A percentile compares a stretch with the other conserved stretches of the same genome.
phyloP scores from a whole-genome alignment of 2,329 filamentous ascomycete species.

The Akanthomyces lecanii region DNA sequence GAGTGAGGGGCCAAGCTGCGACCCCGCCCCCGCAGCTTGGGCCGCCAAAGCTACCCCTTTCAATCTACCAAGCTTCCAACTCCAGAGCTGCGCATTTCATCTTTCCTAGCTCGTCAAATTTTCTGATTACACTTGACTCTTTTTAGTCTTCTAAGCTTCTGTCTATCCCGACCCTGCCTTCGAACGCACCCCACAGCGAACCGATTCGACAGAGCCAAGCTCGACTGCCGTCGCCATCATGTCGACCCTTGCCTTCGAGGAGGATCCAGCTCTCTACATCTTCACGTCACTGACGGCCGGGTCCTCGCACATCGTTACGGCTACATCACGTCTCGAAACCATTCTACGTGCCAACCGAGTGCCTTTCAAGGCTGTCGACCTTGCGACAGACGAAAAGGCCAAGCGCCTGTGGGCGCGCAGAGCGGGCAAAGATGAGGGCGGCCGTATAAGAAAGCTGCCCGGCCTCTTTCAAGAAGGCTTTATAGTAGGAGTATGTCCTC shows the following conservation, averaged over 20 bases:
- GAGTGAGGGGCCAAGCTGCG: not conserved
- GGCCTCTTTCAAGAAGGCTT: constrained; percentile 82
- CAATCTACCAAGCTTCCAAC: constrained; percentile 3
- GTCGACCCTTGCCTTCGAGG: constrained; percentile 44
- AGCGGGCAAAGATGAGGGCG: constrained; percentile 63
- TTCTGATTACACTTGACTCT: not conserved
- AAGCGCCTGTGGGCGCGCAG: constrained; percentile 84
- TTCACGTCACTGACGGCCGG: constrained; percentile 95
- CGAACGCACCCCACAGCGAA: not conserved
- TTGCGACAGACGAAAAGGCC: constrained; percentile 84
- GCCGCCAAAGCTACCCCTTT: constrained; percentile 13
- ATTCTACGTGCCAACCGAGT: constrained; percentile 94
- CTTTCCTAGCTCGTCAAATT: not conserved
- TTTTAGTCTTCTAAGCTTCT: not conserved
- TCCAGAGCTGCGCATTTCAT: not conserved
- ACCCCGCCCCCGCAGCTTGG: constrained; percentile 13
- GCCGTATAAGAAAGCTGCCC: constrained; percentile 72
- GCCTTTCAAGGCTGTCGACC: constrained; percentile 87
- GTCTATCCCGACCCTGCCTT: not conserved
- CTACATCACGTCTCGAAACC: constrained; percentile 90
- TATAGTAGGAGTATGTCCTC: constrained; percentile 71
- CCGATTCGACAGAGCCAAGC: not conserved
- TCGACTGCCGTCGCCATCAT: not conserved
- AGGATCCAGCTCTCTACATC: constrained; percentile 77
- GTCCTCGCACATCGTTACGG: constrained; percentile 93